phyloP scores from a whole-genome alignment of 179 eudicot species.

The Spergularia azorica region DNA sequence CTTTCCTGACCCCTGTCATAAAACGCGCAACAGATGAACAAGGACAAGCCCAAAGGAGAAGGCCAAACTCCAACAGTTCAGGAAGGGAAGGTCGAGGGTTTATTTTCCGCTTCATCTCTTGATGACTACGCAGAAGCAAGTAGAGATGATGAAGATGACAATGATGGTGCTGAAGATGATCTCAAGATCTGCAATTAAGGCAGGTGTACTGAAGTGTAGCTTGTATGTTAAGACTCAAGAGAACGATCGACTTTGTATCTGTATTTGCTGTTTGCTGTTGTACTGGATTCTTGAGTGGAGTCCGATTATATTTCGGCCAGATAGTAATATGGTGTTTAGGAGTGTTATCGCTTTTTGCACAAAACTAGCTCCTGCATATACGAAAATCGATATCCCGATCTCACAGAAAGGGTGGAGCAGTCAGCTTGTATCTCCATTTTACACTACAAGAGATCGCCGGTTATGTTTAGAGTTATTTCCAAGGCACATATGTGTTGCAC shows the following conservation, averaged over 20 bases:
- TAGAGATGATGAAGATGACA: slow-evolving; percentile 44
- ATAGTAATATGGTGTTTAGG: too few relatives aligned
- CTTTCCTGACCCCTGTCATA: background rate
- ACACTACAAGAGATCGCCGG: too few relatives aligned
- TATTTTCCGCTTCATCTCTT: slow-evolving; percentile 56
- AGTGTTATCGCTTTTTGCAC: too few relatives aligned
- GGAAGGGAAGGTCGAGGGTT: slow-evolving; percentile 64
- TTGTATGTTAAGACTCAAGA: background rate
- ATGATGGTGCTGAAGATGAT: slow-evolving; percentile 28
- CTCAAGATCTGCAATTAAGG: slow-evolving; percentile 29
- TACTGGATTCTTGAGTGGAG: too few relatives aligned
- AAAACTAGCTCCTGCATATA: too few relatives aligned
- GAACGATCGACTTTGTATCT: slow-evolving; percentile 9
- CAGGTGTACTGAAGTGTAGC: background rate
- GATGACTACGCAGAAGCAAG: slow-evolving; percentile 63
- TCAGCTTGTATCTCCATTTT: too few relatives aligned
- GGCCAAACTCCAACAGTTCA: slow-evolving; percentile 38
- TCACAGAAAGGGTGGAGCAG: too few relatives aligned
- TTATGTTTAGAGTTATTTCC: too few relatives aligned
- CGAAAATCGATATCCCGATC: too few relatives aligned
- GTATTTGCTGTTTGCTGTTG: slow-evolving; percentile 13
- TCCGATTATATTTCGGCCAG: too few relatives aligned
- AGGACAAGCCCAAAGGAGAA: slow-evolving; percentile 55
- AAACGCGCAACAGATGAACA: slow-evolving; percentile 66
- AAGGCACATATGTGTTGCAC: too few relatives aligned